Base-by-base conservation (phyloP, 495 filamentous ascomycete genomes). In the Xylaria flabelliformis region DNA sequence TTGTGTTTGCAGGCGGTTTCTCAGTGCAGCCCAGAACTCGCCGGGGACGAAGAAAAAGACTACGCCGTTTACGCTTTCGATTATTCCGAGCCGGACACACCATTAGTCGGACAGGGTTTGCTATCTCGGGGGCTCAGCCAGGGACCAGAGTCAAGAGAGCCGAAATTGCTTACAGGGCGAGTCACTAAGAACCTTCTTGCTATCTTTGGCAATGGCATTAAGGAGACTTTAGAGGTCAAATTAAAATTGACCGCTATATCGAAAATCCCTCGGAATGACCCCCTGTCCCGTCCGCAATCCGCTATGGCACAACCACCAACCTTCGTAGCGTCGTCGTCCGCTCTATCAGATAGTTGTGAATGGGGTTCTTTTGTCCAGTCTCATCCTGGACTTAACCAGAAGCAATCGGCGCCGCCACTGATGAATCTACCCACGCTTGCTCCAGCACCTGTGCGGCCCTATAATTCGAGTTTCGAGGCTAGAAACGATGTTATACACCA, bases 51-150 rank as follows among this genome's bases (percentile, higher is more conserved):
- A 46, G 94, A 94, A 66, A 92, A 90, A 73, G 97, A 99, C 82
- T 98, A 97, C 77, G 97, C 94, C 15, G 90, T 99, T 69, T 99
- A 99, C 81, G 95, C 96, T 26, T 94, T 93, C 82, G 96, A 99
- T 77, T 98, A 94, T 81, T 98, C 96, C 8, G 96, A 99, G 81
- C 91, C 92, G 69, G 94, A 97, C 73, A 92, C 90, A 7, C 96
- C 96, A 59, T 88, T 98, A 69, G 95, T 98, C 13, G 96, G 96
- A 21, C 97, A 98, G 80, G 96, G 96, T 68, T 93, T 98, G 92
- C 87, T 99, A 29, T 98, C 96, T 70, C 92, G 92, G 89, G 90
- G 90, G 42, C 85, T 99, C 63, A 78, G 86, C 62, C 78, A 84
- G 65, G 86, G 86, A 46, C 13, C 88, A 83, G 48, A 86, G 85